A percentile compares a stretch with the other conserved stretches of the same genome.
phyloP scores from a whole-genome alignment of 352 stramenopile species.

The Pythium scleroteichum region DNA sequence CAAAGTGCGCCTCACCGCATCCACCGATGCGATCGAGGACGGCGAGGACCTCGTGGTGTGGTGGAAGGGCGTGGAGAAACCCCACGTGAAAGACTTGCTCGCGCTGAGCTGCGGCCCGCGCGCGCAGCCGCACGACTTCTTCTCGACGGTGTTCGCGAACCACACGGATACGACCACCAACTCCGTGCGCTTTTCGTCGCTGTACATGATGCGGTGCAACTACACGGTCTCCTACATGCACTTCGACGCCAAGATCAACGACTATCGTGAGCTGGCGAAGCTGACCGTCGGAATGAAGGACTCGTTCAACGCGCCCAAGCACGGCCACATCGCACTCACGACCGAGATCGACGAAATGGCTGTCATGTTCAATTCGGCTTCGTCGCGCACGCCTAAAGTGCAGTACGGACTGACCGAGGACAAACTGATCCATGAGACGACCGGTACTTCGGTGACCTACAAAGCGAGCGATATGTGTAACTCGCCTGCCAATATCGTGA shows the following conservation, averaged over 20 bases:
- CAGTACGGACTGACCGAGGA: slow-evolving; percentile 42
- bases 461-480: slow-evolving; percentile 65
- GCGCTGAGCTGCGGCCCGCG: slow-evolving; percentile 69
- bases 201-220: slow-evolving; percentile 82
- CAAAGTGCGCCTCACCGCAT: slow-evolving; percentile 33
- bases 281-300: slow-evolving; percentile 56
- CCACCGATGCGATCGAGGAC: slow-evolving; percentile 47
- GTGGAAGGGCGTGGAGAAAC: slow-evolving; percentile 49
- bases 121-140: slow-evolving; percentile 47
- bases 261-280: slow-evolving; percentile 40
- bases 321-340: slow-evolving; percentile 72
- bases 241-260: slow-evolving; percentile 43
- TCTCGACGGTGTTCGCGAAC: slow-evolving; percentile 39
- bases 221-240: slow-evolving; percentile 69
- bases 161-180: slow-evolving; percentile 29
- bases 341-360: slow-evolving; percentile 62
- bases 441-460: slow-evolving; percentile 65
- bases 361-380: slow-evolving; percentile 80
- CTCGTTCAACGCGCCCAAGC: slow-evolving; percentile 58
- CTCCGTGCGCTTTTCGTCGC: slow-evolving; percentile 58
- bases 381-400: slow-evolving; percentile 45
- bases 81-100: slow-evolving; percentile 65
- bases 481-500: slow-evolving; percentile 54
- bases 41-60: slow-evolving; percentile 75
- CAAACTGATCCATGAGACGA: slow-evolving; percentile 28